These are phyloP conservation scores for Bjerkandera adusta DNA, from an alignment of 1,284 basidiomycete genomes.

Conservation along the genomic window DNA sequence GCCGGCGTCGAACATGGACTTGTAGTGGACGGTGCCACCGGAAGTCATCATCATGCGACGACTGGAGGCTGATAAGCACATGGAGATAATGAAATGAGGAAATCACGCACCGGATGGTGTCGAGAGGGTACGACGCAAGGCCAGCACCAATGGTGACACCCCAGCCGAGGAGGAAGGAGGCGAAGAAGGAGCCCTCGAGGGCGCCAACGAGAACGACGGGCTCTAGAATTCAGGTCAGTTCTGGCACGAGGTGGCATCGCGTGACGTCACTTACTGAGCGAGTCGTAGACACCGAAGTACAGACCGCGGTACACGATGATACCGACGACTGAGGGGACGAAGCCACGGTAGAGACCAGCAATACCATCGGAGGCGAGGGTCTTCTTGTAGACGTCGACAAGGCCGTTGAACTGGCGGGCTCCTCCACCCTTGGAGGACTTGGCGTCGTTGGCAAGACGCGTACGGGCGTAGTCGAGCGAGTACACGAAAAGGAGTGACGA, in stretches of 20 bases:
- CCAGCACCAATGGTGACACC: slow-evolving; percentile 95
- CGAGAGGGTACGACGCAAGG: slow-evolving; percentile 93
- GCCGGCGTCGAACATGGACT: slow-evolving; percentile 87
- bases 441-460: slow-evolving; percentile 95
- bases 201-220: slow-evolving; percentile 89
- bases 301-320: slow-evolving; percentile 97
- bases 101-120: slow-evolving; percentile 74
- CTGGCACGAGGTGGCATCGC: slow-evolving; percentile 3
- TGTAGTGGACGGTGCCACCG: slow-evolving; percentile 83
- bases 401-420: slow-evolving; percentile 92
- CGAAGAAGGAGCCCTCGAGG: slow-evolving; percentile 88
- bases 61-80: slow-evolving; percentile 38
- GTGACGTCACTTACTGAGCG: slow-evolving; percentile 63
- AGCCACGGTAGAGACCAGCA: slow-evolving; percentile 92
- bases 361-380: slow-evolving; percentile 89
- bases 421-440: slow-evolving; percentile 92
- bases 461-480: slow-evolving; percentile 97
- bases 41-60: slow-evolving; percentile 98
- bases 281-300: slow-evolving; percentile 95
- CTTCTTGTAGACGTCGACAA: slow-evolving; percentile 93
- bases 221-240: slow-evolving; percentile 47
- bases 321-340: slow-evolving; percentile 92
- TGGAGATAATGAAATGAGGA: not conserved
- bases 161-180: slow-evolving; percentile 90
- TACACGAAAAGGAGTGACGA: slow-evolving; percentile 96